phyloP scores from a whole-genome alignment of 2,329 filamentous ascomycete genomes.

The Cordyceps pruinosa region DNA sequence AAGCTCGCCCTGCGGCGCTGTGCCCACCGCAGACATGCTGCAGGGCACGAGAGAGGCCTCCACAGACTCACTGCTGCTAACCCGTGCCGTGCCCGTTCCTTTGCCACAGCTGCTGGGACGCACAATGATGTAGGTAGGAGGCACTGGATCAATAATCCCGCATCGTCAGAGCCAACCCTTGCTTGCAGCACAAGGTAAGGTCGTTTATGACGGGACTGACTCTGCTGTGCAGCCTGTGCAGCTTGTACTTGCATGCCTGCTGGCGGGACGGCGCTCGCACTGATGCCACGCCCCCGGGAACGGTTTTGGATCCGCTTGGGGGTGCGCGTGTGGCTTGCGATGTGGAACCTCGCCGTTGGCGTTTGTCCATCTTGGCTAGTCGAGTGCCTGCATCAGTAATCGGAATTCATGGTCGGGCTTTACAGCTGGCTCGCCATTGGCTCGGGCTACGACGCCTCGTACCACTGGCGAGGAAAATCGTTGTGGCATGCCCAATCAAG shows the following conservation, averaged over 20 bases:
- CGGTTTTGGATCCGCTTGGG: not conserved
- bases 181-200: no score
- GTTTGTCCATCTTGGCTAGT: conserved; percentile 1
- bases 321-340: not conserved
- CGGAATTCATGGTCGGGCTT: conserved; percentile 5
- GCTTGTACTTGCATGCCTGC: conserved; percentile 1
- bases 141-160: not conserved
- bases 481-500: conserved; percentile 1
- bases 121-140: not conserved
- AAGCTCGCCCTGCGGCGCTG: no score
- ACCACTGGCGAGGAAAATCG: conserved; percentile 5
- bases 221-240: no score
- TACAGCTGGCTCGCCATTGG: not conserved
- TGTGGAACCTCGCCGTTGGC: conserved; percentile 10
- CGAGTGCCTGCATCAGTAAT: conserved; percentile 10
- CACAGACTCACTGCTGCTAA: not conserved
- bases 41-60: not conserved
- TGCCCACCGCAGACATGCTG: not conserved
- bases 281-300: not conserved
- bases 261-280: conserved; percentile 10
- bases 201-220: not conserved
- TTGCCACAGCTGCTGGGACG: not conserved
- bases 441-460: not conserved
- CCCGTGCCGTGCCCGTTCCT: no score
- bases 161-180: not conserved